These are phyloP conservation scores for Sporisorium exsertum DNA, from an alignment of 1,284 basidiomycete genomes.

Conservation along the genomic window DNA sequence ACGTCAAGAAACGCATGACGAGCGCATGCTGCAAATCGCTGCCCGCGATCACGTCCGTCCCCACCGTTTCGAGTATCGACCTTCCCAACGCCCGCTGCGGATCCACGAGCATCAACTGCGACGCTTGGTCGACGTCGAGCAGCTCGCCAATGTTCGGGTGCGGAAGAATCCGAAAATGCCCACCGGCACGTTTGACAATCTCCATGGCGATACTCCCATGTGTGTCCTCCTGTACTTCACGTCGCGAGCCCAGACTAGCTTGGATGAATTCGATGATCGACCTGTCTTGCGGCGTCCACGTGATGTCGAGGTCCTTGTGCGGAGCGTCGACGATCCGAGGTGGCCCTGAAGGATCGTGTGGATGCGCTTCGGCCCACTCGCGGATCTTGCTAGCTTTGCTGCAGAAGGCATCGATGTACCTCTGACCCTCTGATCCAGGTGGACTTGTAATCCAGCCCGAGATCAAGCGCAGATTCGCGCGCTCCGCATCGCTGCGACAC, in stretches of 20 bases:
- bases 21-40: slow-evolving; percentile 54
- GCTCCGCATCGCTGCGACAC: slow-evolving; percentile 77
- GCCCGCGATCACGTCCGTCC: slow-evolving; percentile 25
- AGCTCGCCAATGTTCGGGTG: slow-evolving; percentile 14
- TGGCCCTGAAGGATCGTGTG: slow-evolving; percentile 75
- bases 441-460: slow-evolving; percentile 72
- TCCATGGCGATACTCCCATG: slow-evolving; percentile 74
- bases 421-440: slow-evolving; percentile 25
- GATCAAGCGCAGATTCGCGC: slow-evolving; percentile 75
- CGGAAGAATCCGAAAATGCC: slow-evolving; percentile 42
- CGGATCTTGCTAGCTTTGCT: slow-evolving; percentile 61
- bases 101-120: slow-evolving; percentile 12
- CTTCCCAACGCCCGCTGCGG: slow-evolving; percentile 6
- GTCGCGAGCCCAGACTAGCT: slow-evolving; percentile 75
- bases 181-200: slow-evolving; percentile 76
- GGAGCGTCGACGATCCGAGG: slow-evolving; percentile 69
- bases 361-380: slow-evolving; percentile 67
- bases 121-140: slow-evolving; percentile 16
- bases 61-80: slow-evolving; percentile 29
- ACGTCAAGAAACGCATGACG: slow-evolving; percentile 45
- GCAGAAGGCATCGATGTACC: slow-evolving; percentile 63
- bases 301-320: slow-evolving; percentile 16
- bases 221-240: slow-evolving; percentile 77
- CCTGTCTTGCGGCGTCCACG: slow-evolving; percentile 76
- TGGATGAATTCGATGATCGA: slow-evolving; percentile 78